Conservation (phyloP, 495 filamentous ascomycete genomes). For the Neurospora terricola region DNA sequence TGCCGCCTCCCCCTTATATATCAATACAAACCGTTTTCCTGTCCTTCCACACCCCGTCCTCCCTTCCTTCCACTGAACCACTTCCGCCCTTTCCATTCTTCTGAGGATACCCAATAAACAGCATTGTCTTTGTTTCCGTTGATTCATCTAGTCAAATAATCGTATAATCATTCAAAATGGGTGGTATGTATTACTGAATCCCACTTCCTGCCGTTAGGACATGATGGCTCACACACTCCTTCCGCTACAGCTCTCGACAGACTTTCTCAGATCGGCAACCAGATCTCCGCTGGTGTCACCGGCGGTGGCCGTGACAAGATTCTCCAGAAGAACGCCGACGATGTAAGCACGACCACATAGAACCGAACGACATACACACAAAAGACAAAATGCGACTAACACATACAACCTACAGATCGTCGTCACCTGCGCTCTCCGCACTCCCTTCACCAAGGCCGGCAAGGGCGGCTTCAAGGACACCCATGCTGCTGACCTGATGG, state of each 20-base stretch:
- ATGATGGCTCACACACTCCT: constrained; percentile 3
- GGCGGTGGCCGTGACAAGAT: constrained; percentile 34
- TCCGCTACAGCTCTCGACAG: constrained; percentile 30
- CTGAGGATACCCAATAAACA: neutral
- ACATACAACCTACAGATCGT: constrained; percentile 51
- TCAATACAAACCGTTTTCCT: neutral
- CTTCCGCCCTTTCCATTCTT: neutral
- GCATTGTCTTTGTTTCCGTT: neutral
- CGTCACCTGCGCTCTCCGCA: constrained; percentile 85
- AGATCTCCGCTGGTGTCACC: constrained; percentile 28
- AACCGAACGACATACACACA: neutral
- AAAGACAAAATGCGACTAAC: neutral
- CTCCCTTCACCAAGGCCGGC: constrained; percentile 83
- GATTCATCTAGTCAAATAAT: neutral
- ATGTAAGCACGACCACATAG: constrained; percentile 27
- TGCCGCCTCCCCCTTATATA: neutral
- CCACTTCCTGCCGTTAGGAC: neutral
- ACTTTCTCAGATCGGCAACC: constrained; percentile 35
- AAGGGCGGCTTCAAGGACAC: constrained; percentile 96
- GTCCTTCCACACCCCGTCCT: neutral
- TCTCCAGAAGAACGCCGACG: constrained; percentile 41
- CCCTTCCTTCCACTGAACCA: neutral
- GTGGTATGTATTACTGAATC: constrained; percentile 14
- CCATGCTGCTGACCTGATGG: constrained; percentile 72
- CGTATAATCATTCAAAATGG: constrained; percentile 17